phyloP scores from a whole-genome alignment of 1,139 yeast genomes.

The Torulaspora pretoriensis region DNA sequence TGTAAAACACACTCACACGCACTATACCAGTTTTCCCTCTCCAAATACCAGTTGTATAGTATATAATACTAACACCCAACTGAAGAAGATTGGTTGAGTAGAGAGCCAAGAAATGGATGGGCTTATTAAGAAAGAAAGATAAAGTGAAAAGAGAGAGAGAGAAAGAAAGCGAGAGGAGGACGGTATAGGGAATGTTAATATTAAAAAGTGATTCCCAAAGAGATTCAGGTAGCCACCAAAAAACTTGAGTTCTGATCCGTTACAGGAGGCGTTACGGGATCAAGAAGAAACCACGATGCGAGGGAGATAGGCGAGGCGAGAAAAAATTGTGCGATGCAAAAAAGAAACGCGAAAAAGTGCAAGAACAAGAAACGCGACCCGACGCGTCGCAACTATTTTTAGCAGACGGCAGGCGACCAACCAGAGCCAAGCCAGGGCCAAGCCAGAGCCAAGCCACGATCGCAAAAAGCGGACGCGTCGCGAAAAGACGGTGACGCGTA shows the following conservation, averaged over 20 bases:
- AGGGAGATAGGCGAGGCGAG: background rate
- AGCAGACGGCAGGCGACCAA: background rate
- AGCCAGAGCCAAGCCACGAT: background rate
- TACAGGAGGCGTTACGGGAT: background rate
- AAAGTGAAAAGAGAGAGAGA: background rate
- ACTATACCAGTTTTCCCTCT: conserved; percentile 2
- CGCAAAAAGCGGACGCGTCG: background rate
- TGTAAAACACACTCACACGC: background rate
- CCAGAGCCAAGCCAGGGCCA: background rate
- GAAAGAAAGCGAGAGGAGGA: background rate
- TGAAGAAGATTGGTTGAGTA: background rate
- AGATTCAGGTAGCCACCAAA: background rate
- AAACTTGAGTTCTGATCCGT: background rate
- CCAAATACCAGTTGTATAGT: background rate
- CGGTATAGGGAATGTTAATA: background rate
- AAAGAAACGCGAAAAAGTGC: background rate
- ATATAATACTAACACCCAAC: background rate
- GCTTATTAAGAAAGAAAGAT: background rate
- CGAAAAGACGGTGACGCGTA: too few relatives aligned
- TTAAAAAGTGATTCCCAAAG: background rate
- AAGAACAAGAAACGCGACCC: conserved; percentile 1
- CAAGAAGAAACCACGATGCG: background rate
- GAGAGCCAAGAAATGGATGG: background rate
- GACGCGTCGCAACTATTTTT: conserved; percentile 3
- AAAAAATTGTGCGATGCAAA: background rate